Evolutionary conservation across 192 early-diverging fungal genomes (phyloP).

Genomic region (Endogone sp.): DNA sequence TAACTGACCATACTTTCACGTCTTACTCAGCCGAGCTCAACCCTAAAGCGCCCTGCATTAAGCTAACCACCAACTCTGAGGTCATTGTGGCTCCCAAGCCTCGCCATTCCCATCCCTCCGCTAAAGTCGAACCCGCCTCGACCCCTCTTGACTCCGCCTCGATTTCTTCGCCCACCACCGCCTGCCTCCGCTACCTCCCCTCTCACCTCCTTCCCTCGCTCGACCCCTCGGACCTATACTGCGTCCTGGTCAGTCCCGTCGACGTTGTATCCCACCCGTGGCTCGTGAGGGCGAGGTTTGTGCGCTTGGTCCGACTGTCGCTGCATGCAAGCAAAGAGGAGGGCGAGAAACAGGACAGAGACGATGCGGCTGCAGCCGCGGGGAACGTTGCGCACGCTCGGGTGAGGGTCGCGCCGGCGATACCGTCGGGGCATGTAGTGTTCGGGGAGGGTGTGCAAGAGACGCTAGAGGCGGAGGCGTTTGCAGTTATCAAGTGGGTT

Average conservation of each 20-base stretch:
- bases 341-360: conserved; percentile 32
- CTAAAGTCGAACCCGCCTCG: conserved; percentile 11
- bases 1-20: not conserved
- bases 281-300: too few relatives aligned
- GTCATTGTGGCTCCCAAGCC: conserved; percentile 72
- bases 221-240: not conserved
- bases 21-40: conserved; percentile 40
- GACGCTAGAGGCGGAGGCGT: conserved; percentile 40
- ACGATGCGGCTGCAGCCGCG: conserved; percentile 10
- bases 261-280: too few relatives aligned
- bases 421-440: conserved; percentile 41
- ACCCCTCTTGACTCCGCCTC: not conserved
- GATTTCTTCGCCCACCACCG: conserved; percentile 22
- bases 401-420: not conserved
- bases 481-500: conserved; percentile 46
- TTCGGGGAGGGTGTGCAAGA: conserved; percentile 35
- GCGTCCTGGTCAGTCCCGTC: not conserved
- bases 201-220: not conserved
- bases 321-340: conserved; percentile 5
- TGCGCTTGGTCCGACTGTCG: conserved; percentile 37
- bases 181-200: conserved; percentile 29
- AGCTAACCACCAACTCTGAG: conserved; percentile 64
- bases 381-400: conserved; percentile 7
- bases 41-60: conserved; percentile 41
- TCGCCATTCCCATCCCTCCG: conserved; percentile 29